Conservation (phyloP, 352 stramenopile genomes). For the Globisporangium spinosum region DNA sequence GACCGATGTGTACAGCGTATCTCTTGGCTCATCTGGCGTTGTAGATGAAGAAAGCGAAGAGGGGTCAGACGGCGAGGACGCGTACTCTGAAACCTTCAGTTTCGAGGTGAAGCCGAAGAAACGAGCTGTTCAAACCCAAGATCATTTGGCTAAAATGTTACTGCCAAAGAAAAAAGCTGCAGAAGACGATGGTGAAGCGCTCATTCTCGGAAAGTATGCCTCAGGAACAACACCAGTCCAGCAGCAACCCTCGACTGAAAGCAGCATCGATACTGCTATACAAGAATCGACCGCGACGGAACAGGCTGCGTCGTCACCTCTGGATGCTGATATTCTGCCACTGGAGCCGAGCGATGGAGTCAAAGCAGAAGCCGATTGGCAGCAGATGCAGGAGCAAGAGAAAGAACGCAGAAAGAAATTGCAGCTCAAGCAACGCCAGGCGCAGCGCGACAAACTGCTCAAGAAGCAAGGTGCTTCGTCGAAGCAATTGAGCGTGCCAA, state of each 20-base stretch:
- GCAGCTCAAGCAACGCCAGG: constrained; percentile 70
- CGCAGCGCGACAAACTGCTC: constrained; percentile 69
- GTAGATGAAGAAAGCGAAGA: constrained; percentile 10
- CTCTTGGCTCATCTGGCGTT: background rate
- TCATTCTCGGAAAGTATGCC: constrained; percentile 13
- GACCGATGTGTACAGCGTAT: constrained; percentile 5
- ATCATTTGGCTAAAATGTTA: background rate
- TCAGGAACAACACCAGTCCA: background rate
- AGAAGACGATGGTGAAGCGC: constrained; percentile 9
- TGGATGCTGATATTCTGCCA: background rate
- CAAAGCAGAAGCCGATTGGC: constrained; percentile 57
- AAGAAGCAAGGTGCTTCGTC: constrained; percentile 44
- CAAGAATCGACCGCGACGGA: background rate
- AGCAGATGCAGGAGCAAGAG: constrained; percentile 69
- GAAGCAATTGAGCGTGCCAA: constrained; percentile 16
- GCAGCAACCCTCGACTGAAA: background rate
- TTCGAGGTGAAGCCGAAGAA: constrained; percentile 54
- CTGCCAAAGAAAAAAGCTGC: background rate
- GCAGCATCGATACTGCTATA: background rate
- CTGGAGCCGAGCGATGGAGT: constrained; percentile 15
- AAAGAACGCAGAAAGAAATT: constrained; percentile 68
- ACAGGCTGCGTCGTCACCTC: background rate
- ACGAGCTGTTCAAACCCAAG: background rate
- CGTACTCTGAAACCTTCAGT: constrained; percentile 29
- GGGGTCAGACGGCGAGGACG: constrained; percentile 15